Base-by-base conservation (phyloP, 495 filamentous ascomycete species). In the Aspergillus ostianus region DNA sequence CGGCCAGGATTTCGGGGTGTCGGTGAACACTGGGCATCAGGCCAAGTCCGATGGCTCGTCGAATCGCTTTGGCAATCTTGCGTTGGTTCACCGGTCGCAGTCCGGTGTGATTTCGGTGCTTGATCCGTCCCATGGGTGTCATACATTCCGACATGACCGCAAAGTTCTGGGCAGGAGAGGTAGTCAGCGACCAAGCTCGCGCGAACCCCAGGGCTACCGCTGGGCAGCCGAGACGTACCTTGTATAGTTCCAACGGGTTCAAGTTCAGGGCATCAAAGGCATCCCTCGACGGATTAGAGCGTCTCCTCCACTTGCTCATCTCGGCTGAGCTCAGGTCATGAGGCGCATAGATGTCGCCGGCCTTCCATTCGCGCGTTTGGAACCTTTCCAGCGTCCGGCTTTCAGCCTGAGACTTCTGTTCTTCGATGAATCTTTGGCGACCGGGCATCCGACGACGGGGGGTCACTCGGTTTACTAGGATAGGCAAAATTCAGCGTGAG, bases 1-100 rank as follows among this genome's bases (percentile, higher is more conserved):
- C 59, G 13, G 78, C 78, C 67, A 98, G 69, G 27, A 97, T 78
- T 73, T 97, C 91, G n/a, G 94, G 94, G 75, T 98, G 95, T 60
- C 79, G 74, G 80, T 98, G 92, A 55, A 95, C 89, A 73, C 88
- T 92, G 10, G 94, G 95, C 85, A 98, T 90, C 47, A 98, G 78
- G 3, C 94, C 94, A 59, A 97, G 77, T 6, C 92, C 94, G 65
- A 97, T 86, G 41, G 90, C 87, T 64, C 94, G 81, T 63, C 95
- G 79, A 53, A 98, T 88, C 23, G 94, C 92, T 78, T 94, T 97
- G 27, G 93, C 89, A 69, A 98, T 87, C 72, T 89, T 88, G 56
- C 94, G 81, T 77, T 98, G 94, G 77, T 98, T 98, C 53, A 90
- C 88, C 20, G 88, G 87, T 45, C 91, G 82, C 55, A 98, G 77